Evolutionary conservation across 2,329 filamentous ascomycete species (phyloP).

Genomic region (Xylariaceae sp.): DNA sequence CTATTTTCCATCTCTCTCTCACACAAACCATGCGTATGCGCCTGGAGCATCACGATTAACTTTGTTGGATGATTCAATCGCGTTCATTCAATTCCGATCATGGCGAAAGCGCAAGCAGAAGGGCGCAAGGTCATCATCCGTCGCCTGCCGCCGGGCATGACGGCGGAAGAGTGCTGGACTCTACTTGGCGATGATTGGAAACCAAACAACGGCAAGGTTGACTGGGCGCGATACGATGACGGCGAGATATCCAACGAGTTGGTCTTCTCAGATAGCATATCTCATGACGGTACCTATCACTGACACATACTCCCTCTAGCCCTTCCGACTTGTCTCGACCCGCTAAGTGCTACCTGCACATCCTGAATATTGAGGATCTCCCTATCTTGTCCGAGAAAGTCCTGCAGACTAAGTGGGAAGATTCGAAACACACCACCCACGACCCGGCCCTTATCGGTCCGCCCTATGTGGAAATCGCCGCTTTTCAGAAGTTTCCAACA

Average conservation of each 20-base stretch:
- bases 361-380: constrained; percentile 67
- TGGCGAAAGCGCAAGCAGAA: constrained; percentile 47
- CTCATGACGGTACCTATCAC: constrained; percentile 4
- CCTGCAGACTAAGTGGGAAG: constrained; percentile 65
- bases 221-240: constrained; percentile 65
- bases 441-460: constrained; percentile 70
- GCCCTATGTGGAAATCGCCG: constrained; percentile 73
- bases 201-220: constrained; percentile 70
- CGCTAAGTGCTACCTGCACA: constrained; percentile 74
- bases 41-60: not conserved
- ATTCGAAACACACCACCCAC: constrained; percentile 70
- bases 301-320: constrained; percentile 37
- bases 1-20: not conserved
- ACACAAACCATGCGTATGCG: not conserved
- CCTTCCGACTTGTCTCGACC: constrained; percentile 81
- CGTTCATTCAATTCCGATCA: constrained; percentile 39
- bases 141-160: constrained; percentile 79
- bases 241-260: constrained; percentile 82
- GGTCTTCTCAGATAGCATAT: constrained; percentile 29
- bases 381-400: constrained; percentile 64
- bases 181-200: constrained; percentile 78
- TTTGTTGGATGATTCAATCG: constrained; percentile 34
- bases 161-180: constrained; percentile 67
- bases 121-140: constrained; percentile 82
- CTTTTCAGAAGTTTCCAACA: constrained; percentile 76